A percentile compares a stretch with the other conserved stretches of the same genome.
phyloP scores from a whole-genome alignment of 345 rosid species.

The Gossypium bickii region DNA sequence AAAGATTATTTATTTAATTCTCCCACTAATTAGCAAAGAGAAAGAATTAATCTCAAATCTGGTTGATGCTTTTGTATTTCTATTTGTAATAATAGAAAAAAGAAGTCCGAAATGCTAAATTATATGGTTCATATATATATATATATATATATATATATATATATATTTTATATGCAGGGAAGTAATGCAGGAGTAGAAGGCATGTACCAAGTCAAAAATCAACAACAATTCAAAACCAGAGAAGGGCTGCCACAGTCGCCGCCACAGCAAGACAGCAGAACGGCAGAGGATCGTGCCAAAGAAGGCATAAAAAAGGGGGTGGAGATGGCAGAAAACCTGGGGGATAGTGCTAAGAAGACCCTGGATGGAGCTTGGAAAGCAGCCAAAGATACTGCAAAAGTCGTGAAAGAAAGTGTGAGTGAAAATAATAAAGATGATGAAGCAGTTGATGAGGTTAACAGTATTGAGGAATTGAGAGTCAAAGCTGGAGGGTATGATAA shows the following conservation, averaged over 20 bases:
- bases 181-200: conserved; percentile 16
- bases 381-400: conserved; percentile 30
- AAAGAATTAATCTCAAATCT: too few relatives aligned
- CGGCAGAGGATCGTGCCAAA: conserved; percentile 34
- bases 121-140: too few relatives aligned
- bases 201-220: conserved; percentile 9
- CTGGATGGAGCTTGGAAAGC: conserved; percentile 50
- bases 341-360: conserved; percentile 32
- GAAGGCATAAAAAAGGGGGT: conserved; percentile 42
- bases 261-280: not conserved
- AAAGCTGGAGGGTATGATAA: not conserved
- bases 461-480: conserved; percentile 17
- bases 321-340: conserved; percentile 30
- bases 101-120: too few relatives aligned
- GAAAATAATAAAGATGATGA: not conserved
- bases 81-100: too few relatives aligned
- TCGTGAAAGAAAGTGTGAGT: not conserved
- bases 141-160: too few relatives aligned
- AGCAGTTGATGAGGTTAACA: conserved; percentile 30
- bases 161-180: conserved; percentile 15
- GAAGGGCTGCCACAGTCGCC: conserved; percentile 19
- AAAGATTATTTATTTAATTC: too few relatives aligned
- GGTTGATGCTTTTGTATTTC: too few relatives aligned
- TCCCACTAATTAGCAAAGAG: too few relatives aligned
- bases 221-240: not conserved